Percentiles rank a stretch among this genome's conserved stretches.
phyloP scores from a whole-genome alignment of 2,329 filamentous ascomycete genomes.

The Aspergillus pseudonomiae region DNA sequence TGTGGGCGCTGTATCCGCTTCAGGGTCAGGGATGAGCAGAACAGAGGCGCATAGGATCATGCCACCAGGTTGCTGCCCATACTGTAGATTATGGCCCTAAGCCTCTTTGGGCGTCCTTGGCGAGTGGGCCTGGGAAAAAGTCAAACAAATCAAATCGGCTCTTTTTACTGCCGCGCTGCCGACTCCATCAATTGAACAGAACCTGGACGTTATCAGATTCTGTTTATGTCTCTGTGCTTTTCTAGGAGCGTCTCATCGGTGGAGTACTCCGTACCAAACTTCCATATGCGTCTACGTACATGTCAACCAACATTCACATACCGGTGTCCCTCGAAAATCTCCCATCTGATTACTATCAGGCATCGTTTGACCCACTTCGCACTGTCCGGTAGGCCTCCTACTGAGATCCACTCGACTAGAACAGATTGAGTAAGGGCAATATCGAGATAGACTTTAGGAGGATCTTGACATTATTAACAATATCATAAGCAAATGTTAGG shows the following conservation, averaged over 20 bases:
- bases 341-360: not conserved
- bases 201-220: not conserved
- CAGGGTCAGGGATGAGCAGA: not conserved
- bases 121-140: not conserved
- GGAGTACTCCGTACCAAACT: not conserved
- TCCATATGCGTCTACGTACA: not conserved
- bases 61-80: not conserved
- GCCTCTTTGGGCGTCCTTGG: not conserved
- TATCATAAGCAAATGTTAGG: not conserved
- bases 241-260: not conserved
- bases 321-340: not conserved
- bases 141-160: constrained; percentile 4
- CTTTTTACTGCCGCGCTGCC: not conserved
- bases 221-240: not conserved
- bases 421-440: not conserved
- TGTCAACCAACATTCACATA: not conserved
- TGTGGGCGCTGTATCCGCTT: not conserved
- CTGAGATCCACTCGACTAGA: not conserved
- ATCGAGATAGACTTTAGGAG: not conserved
- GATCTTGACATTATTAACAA: not conserved
- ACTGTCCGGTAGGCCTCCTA: not conserved
- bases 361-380: not conserved
- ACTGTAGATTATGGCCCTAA: not conserved
- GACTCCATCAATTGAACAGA: not conserved
- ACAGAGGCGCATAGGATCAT: not conserved